These are phyloP conservation scores for Fomitopsis pinicola DNA, from an alignment of 1,284 basidiomycete species.

Conservation along the genomic window DNA sequence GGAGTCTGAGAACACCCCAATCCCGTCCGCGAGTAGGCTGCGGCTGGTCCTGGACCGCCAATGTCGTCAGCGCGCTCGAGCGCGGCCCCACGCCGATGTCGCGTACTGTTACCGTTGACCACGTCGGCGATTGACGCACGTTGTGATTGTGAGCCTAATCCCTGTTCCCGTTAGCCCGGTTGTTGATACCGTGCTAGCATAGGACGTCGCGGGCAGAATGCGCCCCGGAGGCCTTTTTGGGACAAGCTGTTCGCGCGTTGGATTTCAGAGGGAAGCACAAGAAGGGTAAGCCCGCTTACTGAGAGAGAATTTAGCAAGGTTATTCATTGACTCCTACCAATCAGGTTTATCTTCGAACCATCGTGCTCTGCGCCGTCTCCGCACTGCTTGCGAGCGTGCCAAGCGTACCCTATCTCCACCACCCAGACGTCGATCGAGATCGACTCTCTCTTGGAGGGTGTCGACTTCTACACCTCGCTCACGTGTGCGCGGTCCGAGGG, in stretches of 20 bases:
- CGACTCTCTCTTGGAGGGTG: constrained; percentile 97
- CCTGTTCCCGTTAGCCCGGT: no score
- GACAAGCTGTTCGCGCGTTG: no score
- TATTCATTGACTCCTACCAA: constrained; percentile 19
- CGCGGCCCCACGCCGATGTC: constrained; percentile 7
- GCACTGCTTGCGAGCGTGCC: constrained; percentile 97
- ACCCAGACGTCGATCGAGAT: constrained; percentile 99
- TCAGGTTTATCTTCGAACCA: constrained; percentile 89
- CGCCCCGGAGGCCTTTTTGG: no score
- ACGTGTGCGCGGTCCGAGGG: constrained; percentile 99
- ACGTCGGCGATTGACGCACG: no score
- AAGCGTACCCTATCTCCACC: constrained; percentile 97
- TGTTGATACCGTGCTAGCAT: no score
- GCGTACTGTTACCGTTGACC: neutral
- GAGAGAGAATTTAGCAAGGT: neutral
- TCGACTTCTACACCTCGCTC: constrained; percentile 98
- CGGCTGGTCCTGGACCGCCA: neutral
- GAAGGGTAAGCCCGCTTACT: constrained; percentile 62
- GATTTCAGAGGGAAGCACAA: constrained; percentile 99
- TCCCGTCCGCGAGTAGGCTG: neutral
- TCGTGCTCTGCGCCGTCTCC: constrained; percentile 92
- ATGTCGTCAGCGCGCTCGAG: neutral
- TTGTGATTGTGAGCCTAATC: no score
- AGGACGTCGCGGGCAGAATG: no score
- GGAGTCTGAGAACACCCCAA: neutral